phyloP scores from a whole-genome alignment of 2,329 filamentous ascomycete genomes.

The Sarocladiaceae sp. region DNA sequence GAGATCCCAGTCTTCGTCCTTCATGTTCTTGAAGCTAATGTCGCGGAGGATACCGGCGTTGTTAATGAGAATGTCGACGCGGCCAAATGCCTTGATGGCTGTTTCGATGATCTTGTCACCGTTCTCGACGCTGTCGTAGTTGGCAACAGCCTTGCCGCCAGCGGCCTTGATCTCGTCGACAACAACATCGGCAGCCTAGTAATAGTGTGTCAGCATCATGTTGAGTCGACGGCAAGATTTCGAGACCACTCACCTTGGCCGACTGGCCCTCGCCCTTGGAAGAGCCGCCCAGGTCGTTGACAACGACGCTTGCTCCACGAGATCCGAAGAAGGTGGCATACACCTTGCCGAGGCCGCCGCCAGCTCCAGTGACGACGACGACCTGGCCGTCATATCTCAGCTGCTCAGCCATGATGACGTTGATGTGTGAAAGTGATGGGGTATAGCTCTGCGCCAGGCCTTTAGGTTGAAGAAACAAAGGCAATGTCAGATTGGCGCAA shows the following conservation, averaged over 20 bases:
- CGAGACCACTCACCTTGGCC: constrained; percentile 61
- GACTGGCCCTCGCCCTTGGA: constrained; percentile 91
- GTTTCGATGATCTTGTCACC: constrained; percentile 94
- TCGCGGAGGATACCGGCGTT: constrained; percentile 95
- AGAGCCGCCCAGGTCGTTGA: constrained; percentile 91
- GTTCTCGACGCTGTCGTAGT: constrained; percentile 92
- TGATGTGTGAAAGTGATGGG: constrained; percentile 14
- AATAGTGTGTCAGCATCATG: neutral
- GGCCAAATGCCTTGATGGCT: constrained; percentile 74
- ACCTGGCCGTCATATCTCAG: constrained; percentile 82
- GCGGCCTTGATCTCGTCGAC: constrained; percentile 79
- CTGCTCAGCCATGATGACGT: constrained; percentile 54
- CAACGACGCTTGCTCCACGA: constrained; percentile 88
- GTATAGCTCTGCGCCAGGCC: neutral
- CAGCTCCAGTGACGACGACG: constrained; percentile 77
- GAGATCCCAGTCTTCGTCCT: constrained; percentile 93
- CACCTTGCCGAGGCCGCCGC: constrained; percentile 73
- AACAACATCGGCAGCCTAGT: constrained; percentile 74
- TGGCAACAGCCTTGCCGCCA: constrained; percentile 93
- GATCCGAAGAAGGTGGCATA: constrained; percentile 90
- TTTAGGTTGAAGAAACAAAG: neutral
- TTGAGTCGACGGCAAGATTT: neutral
- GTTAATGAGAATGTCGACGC: constrained; percentile 94
- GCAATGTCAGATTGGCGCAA: neutral
- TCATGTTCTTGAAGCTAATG: constrained; percentile 98